Evolutionary conservation across 371 early-diverging fungal species (phyloP).

Genomic region (Zychaea mexicana): DNA sequence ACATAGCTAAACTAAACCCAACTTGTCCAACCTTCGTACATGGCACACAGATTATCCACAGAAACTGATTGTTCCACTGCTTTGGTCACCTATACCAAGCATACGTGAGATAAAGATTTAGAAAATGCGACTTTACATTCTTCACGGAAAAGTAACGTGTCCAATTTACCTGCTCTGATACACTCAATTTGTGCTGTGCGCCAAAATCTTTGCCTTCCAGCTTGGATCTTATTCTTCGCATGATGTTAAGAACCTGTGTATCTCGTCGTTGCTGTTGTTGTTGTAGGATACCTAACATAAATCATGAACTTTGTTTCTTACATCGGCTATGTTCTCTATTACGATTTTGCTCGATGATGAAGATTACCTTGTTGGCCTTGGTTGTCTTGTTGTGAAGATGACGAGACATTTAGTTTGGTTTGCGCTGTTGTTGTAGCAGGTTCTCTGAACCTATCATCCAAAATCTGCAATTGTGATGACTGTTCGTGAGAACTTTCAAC

Average conservation of each 20-base stretch:
- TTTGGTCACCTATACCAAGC: conserved; percentile 36
- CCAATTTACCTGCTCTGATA: conserved; percentile 64
- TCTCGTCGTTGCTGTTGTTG: conserved; percentile 26
- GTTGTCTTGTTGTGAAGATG: neutral
- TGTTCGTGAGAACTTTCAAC: neutral
- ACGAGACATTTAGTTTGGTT: neutral
- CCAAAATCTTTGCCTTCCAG: conserved; percentile 72
- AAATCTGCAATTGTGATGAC: neutral
- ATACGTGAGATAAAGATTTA: neutral
- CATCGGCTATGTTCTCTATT: neutral
- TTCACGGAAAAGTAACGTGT: neutral
- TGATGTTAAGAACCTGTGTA: conserved; percentile 60
- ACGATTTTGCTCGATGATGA: no score
- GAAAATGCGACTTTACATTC: neutral
- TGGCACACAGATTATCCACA: conserved; percentile 58
- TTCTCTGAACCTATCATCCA: neutral
- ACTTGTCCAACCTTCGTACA: conserved; percentile 66
- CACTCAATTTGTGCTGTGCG: conserved; percentile 49
- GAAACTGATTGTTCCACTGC: conserved; percentile 61
- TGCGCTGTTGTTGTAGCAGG: neutral
- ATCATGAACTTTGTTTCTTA: neutral
- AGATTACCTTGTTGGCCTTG: neutral
- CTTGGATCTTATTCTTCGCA: conserved; percentile 67
- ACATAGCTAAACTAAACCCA: no score
- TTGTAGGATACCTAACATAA: neutral